Evolutionary conservation across 1,284 basidiomycete species (phyloP), one percentile per base, ranked within the genome.

Genomic region (Tylopilus sp.): DNA sequence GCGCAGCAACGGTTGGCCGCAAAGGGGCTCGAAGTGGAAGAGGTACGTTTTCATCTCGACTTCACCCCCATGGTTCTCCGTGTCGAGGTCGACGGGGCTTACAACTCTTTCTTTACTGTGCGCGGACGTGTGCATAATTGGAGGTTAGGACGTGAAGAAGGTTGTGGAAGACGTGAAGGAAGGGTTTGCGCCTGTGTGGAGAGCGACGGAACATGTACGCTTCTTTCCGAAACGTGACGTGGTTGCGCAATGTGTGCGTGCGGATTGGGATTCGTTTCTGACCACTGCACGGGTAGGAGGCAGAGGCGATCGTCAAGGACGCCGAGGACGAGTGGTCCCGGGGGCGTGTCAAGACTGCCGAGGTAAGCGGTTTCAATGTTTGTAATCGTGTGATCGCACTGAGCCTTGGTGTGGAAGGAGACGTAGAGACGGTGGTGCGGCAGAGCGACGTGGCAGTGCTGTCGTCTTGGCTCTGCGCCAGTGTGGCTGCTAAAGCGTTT

Each of bases 1-100:
- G 41, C 41, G 34, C 44, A 54, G 15, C 62, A 61, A 13, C 48
- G 40, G n/a, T 7, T 18, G 33, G 62, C 46, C 0, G 52, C 40
- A 7, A 46, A 30, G 7, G 23, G 37, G 16, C 28, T 3, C 0
- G 4, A 34, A 3, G 33, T 49, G 12, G 35, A 47, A 48, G 48
- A 56, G 53, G 60, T 61, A 23, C 0, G 51, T 48, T 4, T 16
- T 8, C 12, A 11, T 9, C 11, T 4, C 5, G 7, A 7, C 2
- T 15, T 35, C 7, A 13, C 18, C 2, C 6, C 3, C 8, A 18
- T 3, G 12, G 18, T 12, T 5, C 3, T 7, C 19, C 16, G 5
- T 30, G n/a, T n/a, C 11, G 3, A 30, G 26, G 26, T 6, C n/a
- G n/a, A n/a, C n/a, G n/a, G n/a, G n/a, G n/a, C n/a, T n/a, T n/a